Evolutionary conservation across 768 basidiomycete species (phyloP).

Genomic region (Pulveroboletus sp.): DNA sequence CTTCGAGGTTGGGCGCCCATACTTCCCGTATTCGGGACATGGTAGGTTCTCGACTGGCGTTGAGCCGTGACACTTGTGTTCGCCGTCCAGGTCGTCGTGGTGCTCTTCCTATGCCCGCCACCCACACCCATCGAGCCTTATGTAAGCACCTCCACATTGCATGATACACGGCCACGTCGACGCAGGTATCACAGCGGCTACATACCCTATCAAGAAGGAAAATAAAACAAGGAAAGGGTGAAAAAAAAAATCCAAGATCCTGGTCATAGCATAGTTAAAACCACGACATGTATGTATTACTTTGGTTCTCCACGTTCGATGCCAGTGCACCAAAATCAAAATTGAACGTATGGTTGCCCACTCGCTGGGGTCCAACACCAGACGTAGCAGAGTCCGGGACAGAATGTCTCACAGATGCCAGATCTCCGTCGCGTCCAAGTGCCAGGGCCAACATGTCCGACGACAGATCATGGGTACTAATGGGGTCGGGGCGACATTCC

Average conservation of each 20-base stretch:
- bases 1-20: constrained; percentile 90
- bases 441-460: constrained; percentile 30
- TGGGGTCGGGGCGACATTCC: constrained; percentile 17
- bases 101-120: constrained; percentile 10
- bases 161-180: background rate
- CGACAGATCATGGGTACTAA: constrained; percentile 26
- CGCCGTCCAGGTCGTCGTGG: constrained; percentile 18
- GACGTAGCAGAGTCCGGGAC: constrained; percentile 17
- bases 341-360: constrained; percentile 53
- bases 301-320: constrained; percentile 51
- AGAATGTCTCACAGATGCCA: constrained; percentile 16
- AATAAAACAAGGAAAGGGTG: constrained; percentile 14
- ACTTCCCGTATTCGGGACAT: constrained; percentile 92
- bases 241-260: constrained; percentile 11
- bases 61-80: background rate
- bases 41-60: constrained; percentile 3
- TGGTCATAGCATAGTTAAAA: constrained; percentile 37
- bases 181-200: constrained; percentile 11
- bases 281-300: constrained; percentile 61
- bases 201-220: constrained; percentile 15
- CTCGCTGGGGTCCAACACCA: constrained; percentile 33
- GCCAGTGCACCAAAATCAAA: constrained; percentile 59
- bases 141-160: constrained; percentile 21
- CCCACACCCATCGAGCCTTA: constrained; percentile 16
- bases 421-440: constrained; percentile 27